Conservation (phyloP, 306 rosid species). For the Lagenaria siceraria region DNA sequence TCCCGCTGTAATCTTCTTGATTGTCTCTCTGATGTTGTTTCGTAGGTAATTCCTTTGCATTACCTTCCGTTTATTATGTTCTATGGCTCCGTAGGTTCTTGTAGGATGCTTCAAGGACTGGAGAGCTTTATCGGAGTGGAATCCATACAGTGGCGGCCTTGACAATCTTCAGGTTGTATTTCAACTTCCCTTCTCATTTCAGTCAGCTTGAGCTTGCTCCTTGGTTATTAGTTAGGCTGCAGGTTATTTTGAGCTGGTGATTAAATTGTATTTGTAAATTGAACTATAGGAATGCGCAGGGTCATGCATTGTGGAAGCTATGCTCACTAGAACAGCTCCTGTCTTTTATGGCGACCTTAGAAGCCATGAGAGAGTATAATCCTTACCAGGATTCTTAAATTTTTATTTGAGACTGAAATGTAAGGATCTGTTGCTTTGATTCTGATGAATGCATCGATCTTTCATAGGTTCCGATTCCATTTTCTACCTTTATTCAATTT, state of each 20-base stretch:
- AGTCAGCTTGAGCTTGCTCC: background rate
- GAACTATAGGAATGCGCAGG: constrained; percentile 54
- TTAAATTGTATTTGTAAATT: background rate
- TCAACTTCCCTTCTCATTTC: background rate
- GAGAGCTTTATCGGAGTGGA: constrained; percentile 60
- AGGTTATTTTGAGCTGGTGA: background rate
- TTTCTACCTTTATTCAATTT: constrained; percentile 49
- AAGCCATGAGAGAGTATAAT: constrained; percentile 75
- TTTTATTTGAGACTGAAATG: background rate
- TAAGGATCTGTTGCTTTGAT: background rate
- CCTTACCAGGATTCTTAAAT: background rate
- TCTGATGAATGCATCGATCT: background rate
- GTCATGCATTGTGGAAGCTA: constrained; percentile 67
- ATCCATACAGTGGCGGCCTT: constrained; percentile 60
- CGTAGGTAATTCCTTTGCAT: background rate
- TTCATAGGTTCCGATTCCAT: constrained; percentile 60
- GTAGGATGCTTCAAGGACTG: constrained; percentile 49
- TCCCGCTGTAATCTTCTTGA: constrained; percentile 24
- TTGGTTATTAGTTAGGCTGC: background rate
- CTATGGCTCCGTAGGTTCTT: constrained; percentile 31
- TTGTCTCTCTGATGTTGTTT: background rate
- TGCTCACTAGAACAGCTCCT: constrained; percentile 64
- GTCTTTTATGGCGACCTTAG: constrained; percentile 83
- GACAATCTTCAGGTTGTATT: constrained; percentile 59
- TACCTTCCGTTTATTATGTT: background rate